Evolutionary conservation across 257 asterid genomes (phyloP), one percentile per base, ranked within the genome.

Genomic region (Jaltomata sinuosa): DNA sequence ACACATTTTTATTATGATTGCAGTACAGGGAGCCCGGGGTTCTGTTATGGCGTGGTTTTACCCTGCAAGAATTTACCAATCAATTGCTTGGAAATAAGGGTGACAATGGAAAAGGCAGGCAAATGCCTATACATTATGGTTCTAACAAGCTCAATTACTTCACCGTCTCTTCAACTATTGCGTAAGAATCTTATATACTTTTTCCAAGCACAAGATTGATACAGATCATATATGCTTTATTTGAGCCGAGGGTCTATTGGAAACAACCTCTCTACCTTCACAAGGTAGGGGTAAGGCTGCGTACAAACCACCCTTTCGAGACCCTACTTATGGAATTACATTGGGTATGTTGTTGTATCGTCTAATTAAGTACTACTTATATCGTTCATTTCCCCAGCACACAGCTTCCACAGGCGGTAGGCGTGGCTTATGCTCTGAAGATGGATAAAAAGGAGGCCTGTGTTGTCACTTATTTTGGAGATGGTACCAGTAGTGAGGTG

Each of bases 361-460:
- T n/a, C n/a, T n/a, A n/a, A n/a, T n/a, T n/a, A n/a, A n/a, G n/a
- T n/a, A n/a, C n/a, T n/a, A 55, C 62, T 55, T 55, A 67, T 34
- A 34, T 19, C 34, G 77, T 68, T 29, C 45, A 32, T 50, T 76
- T 79, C 84, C 21, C 3, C 93, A 96, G 99, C 64, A 94, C 99
- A 11, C 99, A 96, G 91, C 92, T 96, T 83, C 98, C 98, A 88
- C 99, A 96, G 83, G 99, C 99, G 9, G 99, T 84, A 2, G 99
- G 99, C 4, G 96, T 89, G 67, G 99, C 98, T 72, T 96, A 96
- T 89, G 92, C 98, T 10, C 94, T 96, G 67, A 96, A 94, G 86
- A 92, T 94, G 95, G 98, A 96, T 25, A 85, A 85, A 16, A 93
- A 90, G 89, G 92, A 94, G 36, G 98, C 99, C 0, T 96, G 99